Evolutionary conservation across 2,329 filamentous ascomycete species (phyloP).

Genomic region (Torrubiella hemipterigena): DNA sequence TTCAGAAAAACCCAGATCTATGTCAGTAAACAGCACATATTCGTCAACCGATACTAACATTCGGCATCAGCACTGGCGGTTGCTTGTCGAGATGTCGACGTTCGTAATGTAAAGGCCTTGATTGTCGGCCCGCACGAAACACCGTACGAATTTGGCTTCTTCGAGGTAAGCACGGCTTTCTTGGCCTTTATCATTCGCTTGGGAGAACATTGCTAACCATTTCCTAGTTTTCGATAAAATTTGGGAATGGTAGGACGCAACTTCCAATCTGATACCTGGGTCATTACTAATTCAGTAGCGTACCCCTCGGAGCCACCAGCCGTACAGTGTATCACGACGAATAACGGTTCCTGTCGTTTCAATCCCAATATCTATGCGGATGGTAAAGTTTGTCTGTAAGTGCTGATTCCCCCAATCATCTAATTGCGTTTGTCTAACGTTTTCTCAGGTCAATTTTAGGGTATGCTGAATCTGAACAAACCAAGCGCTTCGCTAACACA

Average conservation of each 20-base stretch:
- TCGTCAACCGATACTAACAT: not conserved
- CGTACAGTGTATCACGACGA: constrained; percentile 68
- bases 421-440: too few species aligned
- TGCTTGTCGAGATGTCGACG: constrained; percentile 75
- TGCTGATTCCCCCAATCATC: constrained; percentile 12
- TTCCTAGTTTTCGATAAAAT: constrained; percentile 60
- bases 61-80: constrained; percentile 70
- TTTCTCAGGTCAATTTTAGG: constrained; percentile 70
- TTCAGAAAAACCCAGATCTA: constrained; percentile 73
- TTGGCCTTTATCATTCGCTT: too few species aligned
- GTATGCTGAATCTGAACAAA: constrained; percentile 32
- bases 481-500: constrained; percentile 3
- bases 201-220: constrained; percentile 1
- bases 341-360: constrained; percentile 77
- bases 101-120: constrained; percentile 75
- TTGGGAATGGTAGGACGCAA: too few species aligned
- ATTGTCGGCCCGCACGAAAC: constrained; percentile 90
- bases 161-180: constrained; percentile 75
- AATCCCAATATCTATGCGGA: constrained; percentile 92
- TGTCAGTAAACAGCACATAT: constrained; percentile 40
- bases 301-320: constrained; percentile 61
- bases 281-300: too few species aligned
- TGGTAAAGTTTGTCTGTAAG: constrained; percentile 86
- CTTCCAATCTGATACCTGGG: too few species aligned
- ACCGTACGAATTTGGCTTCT: constrained; percentile 95